Base-by-base conservation (phyloP, 345 rosid genomes). In the Eucalyptus urophylla region DNA sequence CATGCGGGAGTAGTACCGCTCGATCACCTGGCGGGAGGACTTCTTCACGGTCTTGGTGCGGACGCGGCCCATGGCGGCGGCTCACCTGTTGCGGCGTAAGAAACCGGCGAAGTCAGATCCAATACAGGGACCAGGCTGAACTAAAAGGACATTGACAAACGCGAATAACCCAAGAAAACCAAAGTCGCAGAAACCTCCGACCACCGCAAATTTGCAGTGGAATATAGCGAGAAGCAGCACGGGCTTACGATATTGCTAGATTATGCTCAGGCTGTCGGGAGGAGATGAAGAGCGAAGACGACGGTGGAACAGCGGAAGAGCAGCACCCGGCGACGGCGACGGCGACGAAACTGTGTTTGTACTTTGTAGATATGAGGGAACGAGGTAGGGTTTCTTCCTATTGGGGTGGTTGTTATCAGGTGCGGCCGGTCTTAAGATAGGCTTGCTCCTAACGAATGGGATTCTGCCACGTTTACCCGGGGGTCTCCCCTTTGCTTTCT, bases 1-100 rank as follows among this genome's bases (percentile, higher is more conserved):
- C 99, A 96, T 95, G 27, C 92, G 90, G 11, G 97, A 96, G 93
- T 96, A 96, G 95, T 96, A 96, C 93, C 94, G 91, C 96, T 96
- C 99, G 24, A 96, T 94, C 14, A 96, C 98, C 91, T 96, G 97
- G 50, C 99, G 96, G 24, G 98, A 96, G 58, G 98, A 95, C 90
- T 96, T 96, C 94, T 96, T 96, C 94, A 96, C 99, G 2, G 99
- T 96, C 91, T 96, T 96, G 86, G 98, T 96, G 14, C 98, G 93
- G 17, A 96, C 99, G 87, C 98, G 98, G 60, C 99, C 99, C 98
- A 96, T 96, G 76, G 31, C 37, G 76, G 21, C 76, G 62, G 62
- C 14, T n/a, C 16, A 65, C 76, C 76, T 15, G 37, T 8, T n/a
- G 11, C 76, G 37, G 24, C 19, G 21, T 43, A 80, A 17, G 17